These are phyloP conservation scores for Xylaria bambusicola DNA, from an alignment of 495 filamentous ascomycete species.

Conservation along the genomic window DNA sequence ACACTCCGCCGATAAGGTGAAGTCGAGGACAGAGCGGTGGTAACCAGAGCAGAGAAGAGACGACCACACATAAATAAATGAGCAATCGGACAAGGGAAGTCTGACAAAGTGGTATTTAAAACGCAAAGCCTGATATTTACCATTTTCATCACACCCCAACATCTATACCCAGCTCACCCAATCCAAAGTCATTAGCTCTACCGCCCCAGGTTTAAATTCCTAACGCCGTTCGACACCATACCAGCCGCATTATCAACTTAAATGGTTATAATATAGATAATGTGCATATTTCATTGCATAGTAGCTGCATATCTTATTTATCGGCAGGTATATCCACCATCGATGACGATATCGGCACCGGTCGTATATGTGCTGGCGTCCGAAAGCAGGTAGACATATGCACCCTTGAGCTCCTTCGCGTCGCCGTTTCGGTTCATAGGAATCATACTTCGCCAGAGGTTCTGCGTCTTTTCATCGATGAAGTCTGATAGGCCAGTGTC, in stretches of 20 bases:
- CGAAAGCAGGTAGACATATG: conserved; percentile 73
- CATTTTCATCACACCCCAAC: no score
- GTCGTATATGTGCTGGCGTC: conserved; percentile 66
- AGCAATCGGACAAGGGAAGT: no score
- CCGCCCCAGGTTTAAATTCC: conserved; percentile 3
- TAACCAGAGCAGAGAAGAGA: no score
- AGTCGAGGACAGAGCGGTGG: no score
- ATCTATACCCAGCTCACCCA: no score
- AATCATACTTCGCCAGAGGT: conserved; percentile 76
- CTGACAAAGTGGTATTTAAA: no score
- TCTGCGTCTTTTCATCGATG: conserved; percentile 66
- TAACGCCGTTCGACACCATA: background rate
- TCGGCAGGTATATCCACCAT: conserved; percentile 51
- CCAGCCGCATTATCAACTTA: background rate
- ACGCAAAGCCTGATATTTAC: no score
- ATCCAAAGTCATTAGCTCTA: no score
- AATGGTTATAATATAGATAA: no score
- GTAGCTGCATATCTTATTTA: conserved; percentile 7
- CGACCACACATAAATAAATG: no score
- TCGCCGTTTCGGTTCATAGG: conserved; percentile 73
- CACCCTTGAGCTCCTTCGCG: conserved; percentile 82
- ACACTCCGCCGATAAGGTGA: no score
- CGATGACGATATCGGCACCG: conserved; percentile 57
- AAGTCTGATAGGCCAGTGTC: conserved; percentile 79
- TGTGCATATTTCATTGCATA: conserved; percentile 8